Evolutionary conservation across 2,329 filamentous ascomycete species (phyloP).

Genomic region (Fusarium bulbicola): DNA sequence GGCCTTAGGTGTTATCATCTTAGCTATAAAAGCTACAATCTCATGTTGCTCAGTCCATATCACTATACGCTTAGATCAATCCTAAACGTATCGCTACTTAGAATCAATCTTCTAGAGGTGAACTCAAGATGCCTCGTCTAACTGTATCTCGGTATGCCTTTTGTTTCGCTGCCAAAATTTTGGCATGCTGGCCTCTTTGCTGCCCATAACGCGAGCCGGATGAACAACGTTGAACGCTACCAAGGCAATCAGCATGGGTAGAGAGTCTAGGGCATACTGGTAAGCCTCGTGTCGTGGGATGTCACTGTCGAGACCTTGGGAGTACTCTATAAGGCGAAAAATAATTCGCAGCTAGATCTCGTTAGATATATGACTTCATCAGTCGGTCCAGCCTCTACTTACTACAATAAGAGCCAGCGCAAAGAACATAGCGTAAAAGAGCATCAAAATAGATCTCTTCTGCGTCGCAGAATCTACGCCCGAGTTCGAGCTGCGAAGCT

Average conservation of each 20-base stretch:
- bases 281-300: neutral
- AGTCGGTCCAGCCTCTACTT: fast-evolving
- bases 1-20: no score
- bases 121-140: neutral
- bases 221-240: neutral
- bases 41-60: neutral
- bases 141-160: neutral
- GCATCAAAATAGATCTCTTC: neutral
- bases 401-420: neutral
- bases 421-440: neutral
- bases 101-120: fast-evolving
- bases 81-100: fast-evolving
- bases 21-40: no score
- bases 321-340: neutral
- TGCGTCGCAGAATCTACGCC: fast-evolving
- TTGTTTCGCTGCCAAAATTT: neutral
- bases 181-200: neutral
- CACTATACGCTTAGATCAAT: fast-evolving
- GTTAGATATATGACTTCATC: fast-evolving
- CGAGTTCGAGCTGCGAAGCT: neutral
- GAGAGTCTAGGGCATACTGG: neutral
- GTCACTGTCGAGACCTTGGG: neutral
- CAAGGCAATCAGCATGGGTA: neutral
- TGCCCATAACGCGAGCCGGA: neutral
- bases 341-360: neutral